Evolutionary conservation across 177 flowering plant genomes (phyloP).

Genomic region (Vitis hybrid): DNA sequence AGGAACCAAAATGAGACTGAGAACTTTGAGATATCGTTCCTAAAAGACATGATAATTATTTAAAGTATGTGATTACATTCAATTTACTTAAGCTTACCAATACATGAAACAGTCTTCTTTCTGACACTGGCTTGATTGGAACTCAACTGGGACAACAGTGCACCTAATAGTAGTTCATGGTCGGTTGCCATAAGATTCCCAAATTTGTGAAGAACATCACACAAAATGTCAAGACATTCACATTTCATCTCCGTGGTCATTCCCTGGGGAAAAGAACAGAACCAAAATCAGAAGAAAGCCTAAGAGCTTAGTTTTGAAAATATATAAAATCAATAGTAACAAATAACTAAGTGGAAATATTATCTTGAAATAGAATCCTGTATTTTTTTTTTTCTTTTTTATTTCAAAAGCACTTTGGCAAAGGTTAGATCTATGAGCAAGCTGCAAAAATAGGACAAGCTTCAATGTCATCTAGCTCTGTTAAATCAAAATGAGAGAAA

Average conservation of each 20-base stretch:
- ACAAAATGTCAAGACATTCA: conserved; percentile 93
- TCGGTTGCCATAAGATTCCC: conserved; percentile 79
- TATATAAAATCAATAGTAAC: too few relatives aligned
- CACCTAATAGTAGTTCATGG: conserved; percentile 66
- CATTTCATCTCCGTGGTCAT: conserved; percentile 82
- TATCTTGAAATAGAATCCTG: too few relatives aligned
- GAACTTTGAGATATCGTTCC: too few relatives aligned
- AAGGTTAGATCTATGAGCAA: too few relatives aligned
- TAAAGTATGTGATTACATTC: background rate
- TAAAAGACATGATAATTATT: too few relatives aligned
- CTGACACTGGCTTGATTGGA: conserved; percentile 85
- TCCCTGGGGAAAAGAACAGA: conserved; percentile 47
- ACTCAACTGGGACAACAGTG: conserved; percentile 76
- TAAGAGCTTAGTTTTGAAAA: background rate
- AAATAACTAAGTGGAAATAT: background rate
- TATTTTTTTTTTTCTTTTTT: too few relatives aligned
- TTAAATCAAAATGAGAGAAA: too few relatives aligned
- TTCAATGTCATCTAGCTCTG: too few relatives aligned
- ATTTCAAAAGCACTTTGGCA: too few relatives aligned
- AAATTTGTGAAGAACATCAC: conserved; percentile 93
- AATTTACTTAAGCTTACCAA: conserved; percentile 55
- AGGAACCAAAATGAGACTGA: too few relatives aligned
- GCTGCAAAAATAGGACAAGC: too few relatives aligned
- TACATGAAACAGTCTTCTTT: conserved; percentile 85
- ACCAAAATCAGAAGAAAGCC: background rate